phyloP scores from a whole-genome alignment of 345 rosid genomes.

The Cardamine chenopodiifolia region DNA sequence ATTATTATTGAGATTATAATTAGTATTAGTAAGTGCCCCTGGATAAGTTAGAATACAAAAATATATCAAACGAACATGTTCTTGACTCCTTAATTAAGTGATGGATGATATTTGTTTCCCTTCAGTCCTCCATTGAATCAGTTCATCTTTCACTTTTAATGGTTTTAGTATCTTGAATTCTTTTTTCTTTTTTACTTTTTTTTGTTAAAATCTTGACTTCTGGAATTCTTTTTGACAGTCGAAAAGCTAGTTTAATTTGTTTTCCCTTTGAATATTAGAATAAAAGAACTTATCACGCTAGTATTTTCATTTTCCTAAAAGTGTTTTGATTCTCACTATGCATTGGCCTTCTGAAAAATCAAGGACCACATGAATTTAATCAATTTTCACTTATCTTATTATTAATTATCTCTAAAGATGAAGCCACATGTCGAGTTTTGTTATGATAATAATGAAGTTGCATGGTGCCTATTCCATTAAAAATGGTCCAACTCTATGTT shows the following conservation, averaged over 20 bases:
- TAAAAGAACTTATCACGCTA: constrained; percentile 13
- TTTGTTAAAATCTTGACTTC: background rate
- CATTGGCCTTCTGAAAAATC: background rate
- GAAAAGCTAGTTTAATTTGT: constrained; percentile 12
- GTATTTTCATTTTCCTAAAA: constrained; percentile 13
- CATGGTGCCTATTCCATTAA: constrained; percentile 23
- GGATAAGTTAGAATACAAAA: background rate
- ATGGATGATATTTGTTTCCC: constrained; percentile 25
- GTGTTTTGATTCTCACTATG: constrained; percentile 32
- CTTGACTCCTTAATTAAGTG: constrained; percentile 40
- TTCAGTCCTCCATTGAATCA: constrained; percentile 30
- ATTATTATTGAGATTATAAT: background rate
- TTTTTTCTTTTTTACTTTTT: too few relatives aligned
- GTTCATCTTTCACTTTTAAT: constrained; percentile 22
- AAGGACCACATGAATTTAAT: constrained; percentile 22
- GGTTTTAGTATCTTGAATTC: constrained; percentile 21
- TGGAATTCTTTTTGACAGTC: constrained; percentile 21
- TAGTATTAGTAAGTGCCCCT: background rate
- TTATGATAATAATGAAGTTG: background rate
- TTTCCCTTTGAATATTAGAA: constrained; percentile 9
- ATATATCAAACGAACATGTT: constrained; percentile 29
- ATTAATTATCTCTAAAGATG: background rate
- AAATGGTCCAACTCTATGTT: constrained; percentile 1
- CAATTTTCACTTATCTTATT: background rate
- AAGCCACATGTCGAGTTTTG: constrained; percentile 24